Conservation (phyloP, 2,329 filamentous ascomycete species). For the Colletotrichum orchidophilum region DNA sequence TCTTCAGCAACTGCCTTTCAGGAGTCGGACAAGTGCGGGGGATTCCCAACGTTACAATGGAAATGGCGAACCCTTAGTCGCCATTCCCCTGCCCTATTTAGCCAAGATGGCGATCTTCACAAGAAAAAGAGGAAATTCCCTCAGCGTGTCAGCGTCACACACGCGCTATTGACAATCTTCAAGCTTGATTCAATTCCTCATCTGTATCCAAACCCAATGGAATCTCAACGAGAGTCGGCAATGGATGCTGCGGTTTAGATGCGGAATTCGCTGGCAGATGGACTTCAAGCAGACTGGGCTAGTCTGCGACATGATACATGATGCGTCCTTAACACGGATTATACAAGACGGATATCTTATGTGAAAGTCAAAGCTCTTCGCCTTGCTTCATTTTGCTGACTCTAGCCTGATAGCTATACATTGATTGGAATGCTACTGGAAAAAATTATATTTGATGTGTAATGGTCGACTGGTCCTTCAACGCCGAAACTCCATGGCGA, state of each 20-base stretch:
- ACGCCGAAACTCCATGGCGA: not conserved
- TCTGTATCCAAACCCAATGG: no score
- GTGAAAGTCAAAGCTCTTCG: not conserved
- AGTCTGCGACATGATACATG: no score
- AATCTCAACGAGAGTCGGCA: not conserved
- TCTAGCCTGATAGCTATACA: not conserved
- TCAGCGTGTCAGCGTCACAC: slow-evolving; percentile 3
- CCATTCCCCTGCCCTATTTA: not conserved
- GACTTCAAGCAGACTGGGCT: no score
- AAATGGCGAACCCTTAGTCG: not conserved
- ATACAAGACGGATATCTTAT: not conserved
- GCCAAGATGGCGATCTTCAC: slow-evolving; percentile 9
- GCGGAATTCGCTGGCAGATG: not conserved
- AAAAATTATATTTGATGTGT: not conserved
- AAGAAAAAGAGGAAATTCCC: not conserved
- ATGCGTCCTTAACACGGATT: not conserved
- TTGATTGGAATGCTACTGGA: not conserved
- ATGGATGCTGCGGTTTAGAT: not conserved
- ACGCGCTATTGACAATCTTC: not conserved
- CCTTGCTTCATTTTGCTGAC: not conserved
- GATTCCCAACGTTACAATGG: not conserved
- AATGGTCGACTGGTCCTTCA: not conserved
- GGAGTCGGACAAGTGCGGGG: not conserved
- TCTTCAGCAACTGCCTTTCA: not conserved
- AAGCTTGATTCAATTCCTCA: not conserved